phyloP scores from a whole-genome alignment of 31 red algal species.

The Endocladia muricata region DNA sequence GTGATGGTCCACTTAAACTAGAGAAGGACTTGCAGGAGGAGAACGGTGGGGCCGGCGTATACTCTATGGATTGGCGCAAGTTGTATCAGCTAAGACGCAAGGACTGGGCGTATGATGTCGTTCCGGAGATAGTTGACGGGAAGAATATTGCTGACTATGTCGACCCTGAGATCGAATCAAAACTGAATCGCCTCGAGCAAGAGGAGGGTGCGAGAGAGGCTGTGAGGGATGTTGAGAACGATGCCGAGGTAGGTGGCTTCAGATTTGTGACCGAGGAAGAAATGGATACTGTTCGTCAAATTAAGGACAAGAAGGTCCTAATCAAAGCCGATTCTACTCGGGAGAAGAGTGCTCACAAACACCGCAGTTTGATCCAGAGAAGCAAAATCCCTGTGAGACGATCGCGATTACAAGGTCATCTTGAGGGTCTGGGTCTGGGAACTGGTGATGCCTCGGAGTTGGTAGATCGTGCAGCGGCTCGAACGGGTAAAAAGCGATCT shows the following conservation, averaged over 20 bases:
- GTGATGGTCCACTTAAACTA: constrained; percentile 22
- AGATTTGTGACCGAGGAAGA: constrained; percentile 64
- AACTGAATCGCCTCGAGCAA: constrained; percentile 74
- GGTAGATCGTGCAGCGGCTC: constrained; percentile 31
- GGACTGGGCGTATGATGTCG: constrained; percentile 94
- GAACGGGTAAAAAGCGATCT: constrained; percentile 32
- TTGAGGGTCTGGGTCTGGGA: constrained; percentile 51
- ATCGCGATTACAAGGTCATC: constrained; percentile 59
- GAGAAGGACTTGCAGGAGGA: constrained; percentile 82
- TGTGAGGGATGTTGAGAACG: constrained; percentile 55
- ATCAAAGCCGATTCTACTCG: constrained; percentile 27
- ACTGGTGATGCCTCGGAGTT: constrained; percentile 65
- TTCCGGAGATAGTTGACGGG: constrained; percentile 95
- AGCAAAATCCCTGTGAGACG: constrained; percentile 41
- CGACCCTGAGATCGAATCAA: constrained; percentile 89
- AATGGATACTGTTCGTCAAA: constrained; percentile 43
- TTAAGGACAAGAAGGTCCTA: constrained; percentile 73
- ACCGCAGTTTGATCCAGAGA: constrained; percentile 32
- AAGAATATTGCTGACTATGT: constrained; percentile 98
- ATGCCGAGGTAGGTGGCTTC: constrained; percentile 73
- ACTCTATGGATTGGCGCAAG: constrained; percentile 94
- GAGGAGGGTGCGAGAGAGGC: constrained; percentile 91
- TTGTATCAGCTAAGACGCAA: constrained; percentile 71
- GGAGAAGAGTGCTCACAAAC: constrained; percentile 66
- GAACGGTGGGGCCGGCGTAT: constrained; percentile 94